Evolutionary conservation across 768 basidiomycete species (phyloP), one percentile per base, ranked within the genome.

Genomic region (Collybia nuda): DNA sequence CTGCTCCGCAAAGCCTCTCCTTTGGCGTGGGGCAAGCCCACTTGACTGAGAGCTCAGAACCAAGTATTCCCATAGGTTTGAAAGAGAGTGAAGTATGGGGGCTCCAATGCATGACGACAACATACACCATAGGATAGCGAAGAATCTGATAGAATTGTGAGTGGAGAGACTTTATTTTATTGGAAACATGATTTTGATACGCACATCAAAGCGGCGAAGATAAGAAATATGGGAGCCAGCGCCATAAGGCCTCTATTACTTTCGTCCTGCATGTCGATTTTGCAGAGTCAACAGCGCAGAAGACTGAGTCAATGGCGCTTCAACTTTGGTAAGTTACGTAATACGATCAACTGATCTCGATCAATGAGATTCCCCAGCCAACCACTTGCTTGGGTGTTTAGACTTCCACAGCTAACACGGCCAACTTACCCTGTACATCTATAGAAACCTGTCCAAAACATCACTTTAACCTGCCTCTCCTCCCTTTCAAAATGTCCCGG

Each of bases 21-120:
- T 72, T 51, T 64, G 61, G 50, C 60, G 59, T 29, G 61, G 54
- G n/a, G 57, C 53, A 54, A 60, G 55, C 2, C 48, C 45, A 29
- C 56, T 52, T 29, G 57, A 58, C 44, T 65, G 67, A 35, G 77
- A 70, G 48, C 75, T 75, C 44, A 79, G 63, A 19, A 74, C 57
- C 24, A 67, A 52, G 51, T 72, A 71, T 40, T 78, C 70, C 80
- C 80, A 82, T 19, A 84, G 57, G 39, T 73, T 73, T 26, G 70
- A 68, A 19, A 82, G 53, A n/a, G 69, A 63, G 23, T 65, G 67
- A 41, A 74, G 67, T 35, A 84, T 64, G 4, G 81, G 68, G 2
- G 69, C 67, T 23, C 86, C 86, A 51, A 87, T 62, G 67, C 86
- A 86, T 6, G 85, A 86, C 28, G 84, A 85, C 44, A 88, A 65